Evolutionary conservation across 2,329 filamentous ascomycete species (phyloP), one percentile per base, ranked within the genome.

Genomic region (Alternaria dauci): DNA sequence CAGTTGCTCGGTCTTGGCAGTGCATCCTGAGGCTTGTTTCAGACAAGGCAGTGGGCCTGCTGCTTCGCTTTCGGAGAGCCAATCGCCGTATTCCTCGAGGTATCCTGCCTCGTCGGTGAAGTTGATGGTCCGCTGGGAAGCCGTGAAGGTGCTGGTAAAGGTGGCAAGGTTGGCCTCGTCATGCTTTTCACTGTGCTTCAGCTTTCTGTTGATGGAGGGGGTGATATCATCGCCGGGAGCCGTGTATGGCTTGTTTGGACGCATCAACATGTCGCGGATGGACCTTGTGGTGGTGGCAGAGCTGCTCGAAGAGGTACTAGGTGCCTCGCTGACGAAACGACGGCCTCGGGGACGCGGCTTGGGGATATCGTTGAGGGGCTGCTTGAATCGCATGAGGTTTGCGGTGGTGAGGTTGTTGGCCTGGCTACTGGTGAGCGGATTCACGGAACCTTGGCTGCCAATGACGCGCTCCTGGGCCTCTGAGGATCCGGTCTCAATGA

Each of bases 1-100:
- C 2, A 69, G 42, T 9, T 67, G 43, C 43, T 77, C 74, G 44
- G 67, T 65, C 51, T 72, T 75, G 0, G 14, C 14, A 6, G 61
- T 71, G 60, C 75, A 77, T 16, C 75, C 74, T 9, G 69, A 75
- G 6, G 66, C 70, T 43, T 62, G 61, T 32, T 69, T 59, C 2
- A 77, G 61, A 44, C 74, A 77, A 3, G 71, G 69, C 2, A 71
- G 56, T 0, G 64, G 60, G 2, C 48, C 57, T 1, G 42, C 47
- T 8, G 51, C 42, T 9, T 59, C 34, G 44, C 67, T 65, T 4
- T 43, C 46, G 6, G 11, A 50, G 36, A 58, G 55, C 66, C 63
- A 71, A 1, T 47, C 36, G 3, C 62, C 44, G 38, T 71, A 60
- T 0, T 57, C 12, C 8, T 62, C 30, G 0, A 75, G 57, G 50